Evolutionary conservation across 1,284 basidiomycete species (phyloP).

Genomic region (Irpex rosettiformis): DNA sequence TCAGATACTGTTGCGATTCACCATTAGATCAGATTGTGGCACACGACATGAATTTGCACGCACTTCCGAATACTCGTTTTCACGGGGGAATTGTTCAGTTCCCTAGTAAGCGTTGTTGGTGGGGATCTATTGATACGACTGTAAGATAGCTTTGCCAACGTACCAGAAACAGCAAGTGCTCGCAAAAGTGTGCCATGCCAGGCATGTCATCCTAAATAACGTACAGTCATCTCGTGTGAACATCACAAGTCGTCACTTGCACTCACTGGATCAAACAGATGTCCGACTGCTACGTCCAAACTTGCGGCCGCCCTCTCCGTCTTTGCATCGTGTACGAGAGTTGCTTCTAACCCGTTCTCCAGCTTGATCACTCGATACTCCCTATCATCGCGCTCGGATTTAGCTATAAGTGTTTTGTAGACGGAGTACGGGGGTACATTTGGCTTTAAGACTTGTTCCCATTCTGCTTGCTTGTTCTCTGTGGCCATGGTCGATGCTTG

Average conservation of each 20-base stretch:
- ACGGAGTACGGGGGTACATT: conserved; percentile 30
- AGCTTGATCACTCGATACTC: conserved; percentile 82
- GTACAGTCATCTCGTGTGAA: conserved; percentile 5
- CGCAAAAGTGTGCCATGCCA: conserved; percentile 90
- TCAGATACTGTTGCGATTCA: conserved; percentile 64
- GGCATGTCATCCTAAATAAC: conserved; percentile 72
- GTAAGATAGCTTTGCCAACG: conserved; percentile 17
- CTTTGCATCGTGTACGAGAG: conserved; percentile 82
- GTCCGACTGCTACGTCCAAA: conserved; percentile 94
- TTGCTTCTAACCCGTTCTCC: conserved; percentile 84
- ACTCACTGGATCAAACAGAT: conserved; percentile 89
- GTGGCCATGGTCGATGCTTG: conserved; percentile 13
- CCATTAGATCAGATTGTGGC: background rate
- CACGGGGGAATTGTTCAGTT: conserved; percentile 79
- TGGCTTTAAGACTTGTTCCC: conserved; percentile 20
- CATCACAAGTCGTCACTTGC: background rate
- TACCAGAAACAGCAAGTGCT: conserved; percentile 96
- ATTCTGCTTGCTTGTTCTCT: conserved; percentile 15
- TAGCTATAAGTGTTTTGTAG: conserved; percentile 68
- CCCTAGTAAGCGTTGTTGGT: conserved; percentile 47
- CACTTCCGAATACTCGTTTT: conserved; percentile 91
- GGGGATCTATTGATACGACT: conserved; percentile 3
- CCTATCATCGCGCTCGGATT: conserved; percentile 75
- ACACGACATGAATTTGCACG: conserved; percentile 5
- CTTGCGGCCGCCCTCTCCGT: conserved; percentile 96